Conservation (phyloP, 2,329 filamentous ascomycete genomes). For the Alternaria viburni region DNA sequence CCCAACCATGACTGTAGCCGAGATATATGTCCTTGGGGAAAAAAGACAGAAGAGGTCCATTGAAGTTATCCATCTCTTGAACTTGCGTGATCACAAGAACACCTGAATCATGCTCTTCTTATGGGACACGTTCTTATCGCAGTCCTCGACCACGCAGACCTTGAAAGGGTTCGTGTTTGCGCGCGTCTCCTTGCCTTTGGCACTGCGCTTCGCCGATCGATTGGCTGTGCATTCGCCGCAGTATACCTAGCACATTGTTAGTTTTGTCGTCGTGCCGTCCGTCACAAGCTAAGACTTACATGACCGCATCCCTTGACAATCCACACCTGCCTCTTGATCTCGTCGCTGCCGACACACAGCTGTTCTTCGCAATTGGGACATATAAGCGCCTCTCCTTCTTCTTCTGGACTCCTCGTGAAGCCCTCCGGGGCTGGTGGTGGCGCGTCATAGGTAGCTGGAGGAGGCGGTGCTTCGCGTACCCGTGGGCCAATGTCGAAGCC, state of each 20-base stretch:
- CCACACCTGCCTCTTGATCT: conserved; percentile 85
- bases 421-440: conserved; percentile 72
- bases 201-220: conserved; percentile 44
- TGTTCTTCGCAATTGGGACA: conserved; percentile 90
- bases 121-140: conserved; percentile 43
- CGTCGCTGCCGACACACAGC: conserved; percentile 73
- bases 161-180: conserved; percentile 49
- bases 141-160: conserved; percentile 54
- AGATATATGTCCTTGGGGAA: not conserved
- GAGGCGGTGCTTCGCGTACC: conserved; percentile 24
- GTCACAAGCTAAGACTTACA: conserved; percentile 60
- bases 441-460: conserved; percentile 63
- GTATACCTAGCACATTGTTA: conserved; percentile 52
- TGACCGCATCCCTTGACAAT: conserved; percentile 90
- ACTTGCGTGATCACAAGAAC: conserved; percentile 39
- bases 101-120: conserved; percentile 50
- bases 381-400: conserved; percentile 74
- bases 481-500: conserved; percentile 53
- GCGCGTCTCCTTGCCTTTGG: conserved; percentile 49
- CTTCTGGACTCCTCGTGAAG: conserved; percentile 77
- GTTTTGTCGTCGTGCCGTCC: not conserved
- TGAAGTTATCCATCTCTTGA: not conserved
- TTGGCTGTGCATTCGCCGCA: conserved; percentile 59
- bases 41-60: not conserved
- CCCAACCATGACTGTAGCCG: conserved; percentile 4